phyloP scores from a whole-genome alignment of 495 filamentous ascomycete genomes.

The Annulohypoxylon stygium region DNA sequence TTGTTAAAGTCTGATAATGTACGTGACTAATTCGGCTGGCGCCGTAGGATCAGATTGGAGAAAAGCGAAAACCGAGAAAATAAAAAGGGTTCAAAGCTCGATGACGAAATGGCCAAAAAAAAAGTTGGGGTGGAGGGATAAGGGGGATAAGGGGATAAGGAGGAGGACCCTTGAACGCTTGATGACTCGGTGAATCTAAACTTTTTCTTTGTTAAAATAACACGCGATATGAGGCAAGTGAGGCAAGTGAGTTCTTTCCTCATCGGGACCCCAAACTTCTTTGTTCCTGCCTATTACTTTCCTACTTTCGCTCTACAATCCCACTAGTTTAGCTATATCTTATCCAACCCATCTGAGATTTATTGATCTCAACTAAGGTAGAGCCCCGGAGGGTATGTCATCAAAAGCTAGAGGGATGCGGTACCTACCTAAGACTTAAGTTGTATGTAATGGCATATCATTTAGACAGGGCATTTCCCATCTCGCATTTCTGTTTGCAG shows the following conservation, averaged over 20 bases:
- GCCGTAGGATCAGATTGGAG: constrained; percentile 33
- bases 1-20: constrained; percentile 9
- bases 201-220: constrained; percentile 33
- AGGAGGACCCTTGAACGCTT: constrained; percentile 36
- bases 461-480: constrained; percentile 19
- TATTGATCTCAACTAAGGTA: not conserved
- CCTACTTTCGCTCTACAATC: not conserved
- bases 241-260: constrained; percentile 10
- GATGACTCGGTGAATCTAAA: constrained; percentile 46
- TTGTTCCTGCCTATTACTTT: not conserved
- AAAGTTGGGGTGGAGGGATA: constrained; percentile 32
- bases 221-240: constrained; percentile 25
- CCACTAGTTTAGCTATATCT: not conserved
- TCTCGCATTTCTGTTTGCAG: constrained; percentile 37
- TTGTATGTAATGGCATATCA: constrained; percentile 9
- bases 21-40: constrained; percentile 23
- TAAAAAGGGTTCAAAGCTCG: constrained; percentile 41
- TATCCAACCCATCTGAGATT: not conserved
- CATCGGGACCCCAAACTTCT: not conserved
- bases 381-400: not conserved
- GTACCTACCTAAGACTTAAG: constrained; percentile 8
- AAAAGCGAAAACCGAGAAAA: constrained; percentile 32
- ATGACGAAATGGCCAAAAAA: constrained; percentile 45
- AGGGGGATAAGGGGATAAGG: constrained; percentile 20
- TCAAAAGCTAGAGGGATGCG: not conserved